Evolutionary conservation across 1,284 basidiomycete genomes (phyloP).

Genomic region (Entoloma clypeatum): DNA sequence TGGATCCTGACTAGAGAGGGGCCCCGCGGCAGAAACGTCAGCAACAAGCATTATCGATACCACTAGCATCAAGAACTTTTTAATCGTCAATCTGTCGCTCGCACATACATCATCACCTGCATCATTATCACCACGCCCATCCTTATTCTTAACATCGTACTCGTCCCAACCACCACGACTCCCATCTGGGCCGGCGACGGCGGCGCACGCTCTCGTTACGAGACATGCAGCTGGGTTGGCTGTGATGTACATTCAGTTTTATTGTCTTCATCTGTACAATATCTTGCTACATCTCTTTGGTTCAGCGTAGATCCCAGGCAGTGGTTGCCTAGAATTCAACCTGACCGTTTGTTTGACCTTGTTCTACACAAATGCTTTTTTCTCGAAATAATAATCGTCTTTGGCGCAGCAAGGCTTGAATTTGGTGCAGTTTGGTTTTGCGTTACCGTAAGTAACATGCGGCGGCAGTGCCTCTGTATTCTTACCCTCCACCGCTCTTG

Average conservation of each 20-base stretch:
- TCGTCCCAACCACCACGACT: slow-evolving; percentile 14
- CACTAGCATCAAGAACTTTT: slow-evolving; percentile 13
- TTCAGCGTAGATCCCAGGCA: slow-evolving; percentile 6
- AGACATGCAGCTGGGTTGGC: slow-evolving; percentile 40
- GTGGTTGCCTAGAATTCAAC: not conserved
- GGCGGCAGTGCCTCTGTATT: slow-evolving; percentile 14
- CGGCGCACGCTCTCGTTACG: slow-evolving; percentile 25
- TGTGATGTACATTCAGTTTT: slow-evolving; percentile 44
- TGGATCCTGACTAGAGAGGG: slow-evolving; percentile 26
- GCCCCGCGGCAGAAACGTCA: slow-evolving; percentile 4
- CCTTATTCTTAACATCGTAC: slow-evolving; percentile 18
- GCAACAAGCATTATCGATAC: slow-evolving; percentile 12
- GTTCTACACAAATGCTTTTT: not conserved
- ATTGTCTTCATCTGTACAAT: slow-evolving; percentile 50
- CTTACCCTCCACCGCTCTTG: slow-evolving; percentile 13
- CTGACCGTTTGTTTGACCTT: slow-evolving; percentile 6
- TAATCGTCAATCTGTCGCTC: slow-evolving; percentile 3
- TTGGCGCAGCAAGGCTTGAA: slow-evolving; percentile 5
- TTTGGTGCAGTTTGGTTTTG: slow-evolving; percentile 21
- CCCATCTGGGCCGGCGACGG: slow-evolving; percentile 15
- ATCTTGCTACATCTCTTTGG: slow-evolving; percentile 39
- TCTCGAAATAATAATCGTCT: not conserved
- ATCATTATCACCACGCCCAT: slow-evolving; percentile 5
- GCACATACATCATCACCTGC: slow-evolving; percentile 11
- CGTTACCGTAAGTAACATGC: not conserved